Percentiles rank a stretch among this genome's conserved stretches.
Evolutionary conservation across 352 stramenopile species (phyloP).

Genomic region (Thalassiosira sp.): DNA sequence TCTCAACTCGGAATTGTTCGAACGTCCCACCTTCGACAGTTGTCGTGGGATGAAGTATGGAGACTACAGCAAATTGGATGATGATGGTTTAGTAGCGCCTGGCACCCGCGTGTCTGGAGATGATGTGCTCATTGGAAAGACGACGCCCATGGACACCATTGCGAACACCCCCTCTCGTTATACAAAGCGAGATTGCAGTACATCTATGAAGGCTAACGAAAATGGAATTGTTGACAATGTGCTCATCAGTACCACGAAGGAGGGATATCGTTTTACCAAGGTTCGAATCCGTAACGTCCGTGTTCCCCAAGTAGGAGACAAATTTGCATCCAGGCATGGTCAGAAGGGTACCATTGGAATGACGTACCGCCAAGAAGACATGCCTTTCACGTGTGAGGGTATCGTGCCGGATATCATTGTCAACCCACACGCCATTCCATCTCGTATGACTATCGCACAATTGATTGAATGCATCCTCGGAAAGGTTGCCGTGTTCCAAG

Average conservation of each 20-base stretch:
- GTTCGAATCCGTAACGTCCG: constrained; percentile 98
- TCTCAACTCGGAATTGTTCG: constrained; percentile 89
- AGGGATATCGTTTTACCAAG: constrained; percentile 92
- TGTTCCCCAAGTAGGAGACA: constrained; percentile 98
- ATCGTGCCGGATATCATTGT: constrained; percentile 99
- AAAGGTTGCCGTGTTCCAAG: constrained; percentile 97
- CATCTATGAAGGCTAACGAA: constrained; percentile 96
- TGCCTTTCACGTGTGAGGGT: constrained; percentile 99
- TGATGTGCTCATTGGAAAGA: constrained; percentile 99
- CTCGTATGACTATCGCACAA: constrained; percentile 99
- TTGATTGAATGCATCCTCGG: constrained; percentile 99
- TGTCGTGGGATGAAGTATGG: constrained; percentile 92
- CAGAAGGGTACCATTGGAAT: constrained; percentile 99
- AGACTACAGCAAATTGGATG: constrained; percentile 98
- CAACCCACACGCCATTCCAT: constrained; percentile 99
- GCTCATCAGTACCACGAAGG: constrained; percentile 97
- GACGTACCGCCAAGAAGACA: constrained; percentile 99
- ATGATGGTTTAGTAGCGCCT: constrained; percentile 95
- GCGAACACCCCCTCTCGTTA: constrained; percentile 84
- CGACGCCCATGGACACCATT: constrained; percentile 86
- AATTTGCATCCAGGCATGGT: constrained; percentile 92
- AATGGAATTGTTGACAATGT: constrained; percentile 99
- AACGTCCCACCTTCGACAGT: constrained; percentile 94
- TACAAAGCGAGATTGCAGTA: constrained; percentile 96
- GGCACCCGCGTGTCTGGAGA: constrained; percentile 96